These are phyloP conservation scores for Discostella pseudostelligera DNA, from an alignment of 108 stramenopile species.

Conservation along the genomic window DNA sequence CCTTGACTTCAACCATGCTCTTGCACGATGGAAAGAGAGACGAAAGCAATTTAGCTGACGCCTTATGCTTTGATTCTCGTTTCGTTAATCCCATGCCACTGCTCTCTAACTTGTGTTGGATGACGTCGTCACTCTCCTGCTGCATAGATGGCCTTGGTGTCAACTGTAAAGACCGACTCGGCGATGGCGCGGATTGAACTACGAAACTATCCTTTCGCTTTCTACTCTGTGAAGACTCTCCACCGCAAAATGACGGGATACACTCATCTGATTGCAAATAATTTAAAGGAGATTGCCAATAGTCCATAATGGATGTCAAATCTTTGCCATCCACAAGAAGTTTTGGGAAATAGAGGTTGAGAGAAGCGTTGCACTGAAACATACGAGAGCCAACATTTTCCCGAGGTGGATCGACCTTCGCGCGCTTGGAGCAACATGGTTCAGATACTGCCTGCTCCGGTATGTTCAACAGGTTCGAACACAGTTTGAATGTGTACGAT, in stretches of 20 bases:
- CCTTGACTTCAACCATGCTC: conserved; percentile 77
- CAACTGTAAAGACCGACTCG: conserved; percentile 10
- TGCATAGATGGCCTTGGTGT: neutral
- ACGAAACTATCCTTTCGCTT: conserved; percentile 43
- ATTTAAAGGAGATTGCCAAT: conserved; percentile 47
- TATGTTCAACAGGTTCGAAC: conserved; percentile 12
- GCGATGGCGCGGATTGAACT: conserved; percentile 34
- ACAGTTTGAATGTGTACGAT: conserved; percentile 53
- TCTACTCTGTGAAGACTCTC: conserved; percentile 19
- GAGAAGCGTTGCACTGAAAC: conserved; percentile 52
- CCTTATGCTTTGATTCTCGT: conserved; percentile 79
- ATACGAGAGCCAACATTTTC: conserved; percentile 42
- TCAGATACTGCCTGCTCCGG: neutral
- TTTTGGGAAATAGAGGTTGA: conserved; percentile 42
- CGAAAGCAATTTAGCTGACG: conserved; percentile 77
- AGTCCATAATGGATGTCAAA: conserved; percentile 28
- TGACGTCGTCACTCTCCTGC: conserved; percentile 23
- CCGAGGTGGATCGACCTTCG: conserved; percentile 10
- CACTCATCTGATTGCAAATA: conserved; percentile 27
- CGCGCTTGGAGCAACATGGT: conserved; percentile 13
- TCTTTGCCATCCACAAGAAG: conserved; percentile 25
- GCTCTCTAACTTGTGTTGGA: conserved; percentile 48
- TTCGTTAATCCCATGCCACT: conserved; percentile 67
- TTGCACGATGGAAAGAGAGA: conserved; percentile 78
- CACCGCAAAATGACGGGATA: conserved; percentile 7